A percentile compares a stretch with the other conserved stretches of the same genome.
phyloP scores from a whole-genome alignment of 805 yeast genomes.

The Maudiozyma pseudohumilis region DNA sequence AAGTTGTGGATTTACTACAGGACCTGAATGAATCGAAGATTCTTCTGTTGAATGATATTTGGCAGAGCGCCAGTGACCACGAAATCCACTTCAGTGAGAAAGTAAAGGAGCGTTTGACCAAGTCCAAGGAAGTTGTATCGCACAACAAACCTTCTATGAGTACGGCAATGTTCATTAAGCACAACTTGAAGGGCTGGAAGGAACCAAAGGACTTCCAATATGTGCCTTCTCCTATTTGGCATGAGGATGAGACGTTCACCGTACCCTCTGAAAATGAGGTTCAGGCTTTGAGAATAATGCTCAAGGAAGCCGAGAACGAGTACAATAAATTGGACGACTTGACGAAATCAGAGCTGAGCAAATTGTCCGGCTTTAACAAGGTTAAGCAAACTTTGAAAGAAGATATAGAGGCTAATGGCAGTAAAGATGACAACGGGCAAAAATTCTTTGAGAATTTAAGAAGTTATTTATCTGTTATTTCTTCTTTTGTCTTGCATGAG shows the following conservation, averaged over 20 bases:
- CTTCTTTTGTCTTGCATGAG: conserved; percentile 63
- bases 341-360: conserved; percentile 25
- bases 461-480: conserved; percentile 42
- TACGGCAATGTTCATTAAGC: conserved; percentile 86
- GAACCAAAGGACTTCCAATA: conserved; percentile 83
- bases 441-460: conserved; percentile 35
- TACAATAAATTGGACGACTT: conserved; percentile 22
- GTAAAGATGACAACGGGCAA: conserved; percentile 28
- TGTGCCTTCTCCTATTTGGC: conserved; percentile 91
- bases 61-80: conserved; percentile 48
- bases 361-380: conserved; percentile 24
- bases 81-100: conserved; percentile 49
- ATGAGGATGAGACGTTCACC: conserved; percentile 77
- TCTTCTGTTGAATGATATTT: conserved; percentile 55
- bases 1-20: conserved; percentile 74
- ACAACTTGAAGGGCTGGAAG: conserved; percentile 64
- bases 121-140: conserved; percentile 45
- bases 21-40: conserved; percentile 75
- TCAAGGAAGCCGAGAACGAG: conserved; percentile 34
- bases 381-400: conserved; percentile 34
- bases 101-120: conserved; percentile 35
- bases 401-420: conserved; percentile 20
- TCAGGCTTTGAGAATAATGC: conserved; percentile 41
- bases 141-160: conserved; percentile 70
- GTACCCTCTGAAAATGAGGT: conserved; percentile 49